Evolutionary conservation across 768 basidiomycete species (phyloP), one percentile per base, ranked within the genome.

Genomic region (Crucibulum laeve): DNA sequence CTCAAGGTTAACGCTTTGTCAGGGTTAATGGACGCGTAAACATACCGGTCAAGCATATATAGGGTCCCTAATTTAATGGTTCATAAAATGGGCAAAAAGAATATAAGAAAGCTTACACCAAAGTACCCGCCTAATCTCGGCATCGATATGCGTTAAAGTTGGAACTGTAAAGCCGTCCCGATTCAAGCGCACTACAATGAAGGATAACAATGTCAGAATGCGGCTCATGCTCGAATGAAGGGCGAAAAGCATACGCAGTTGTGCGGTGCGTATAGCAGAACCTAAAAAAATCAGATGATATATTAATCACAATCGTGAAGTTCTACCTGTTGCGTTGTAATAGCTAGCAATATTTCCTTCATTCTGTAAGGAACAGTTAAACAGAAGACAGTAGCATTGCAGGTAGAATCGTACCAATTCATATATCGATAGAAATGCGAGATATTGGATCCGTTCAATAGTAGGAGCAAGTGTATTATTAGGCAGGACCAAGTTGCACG

Each of bases 191-290:
- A 36, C 18, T 36, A 11, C 35, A 36, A 42, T 34, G 33, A 39
- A 17, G 25, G 22, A 21, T 5, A 37, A 18, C 7, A 7, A 7
- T 8, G 17, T 37, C 15, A 17, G n/a, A 42, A 22, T 14, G 15
- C 8, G 24, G 11, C 4, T 23, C 3, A 15, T 8, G 33, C 26
- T 42, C 6, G 2, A 22, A 19, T 18, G 7, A 30, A 40, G 14
- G 21, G 23, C 26, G 30, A 19, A 2, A 32, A 24, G 42, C 44
- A 25, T 34, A 53, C 52, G 26, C 24, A 38, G 37, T 37, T 54
- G 53, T 8, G 50, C 53, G 50, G 49, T 48, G 18, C 53, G 40
- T 34, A 54, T 52, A n/a, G 53, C 42, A 3, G 35, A 43, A 8
- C 40, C 49, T 53, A 23, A 21, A n/a, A 26, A 4, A 5, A 37